These are phyloP conservation scores for Papilionanthe hybrid DNA, from an alignment of 116 monocot species.

Conservation along the genomic window DNA sequence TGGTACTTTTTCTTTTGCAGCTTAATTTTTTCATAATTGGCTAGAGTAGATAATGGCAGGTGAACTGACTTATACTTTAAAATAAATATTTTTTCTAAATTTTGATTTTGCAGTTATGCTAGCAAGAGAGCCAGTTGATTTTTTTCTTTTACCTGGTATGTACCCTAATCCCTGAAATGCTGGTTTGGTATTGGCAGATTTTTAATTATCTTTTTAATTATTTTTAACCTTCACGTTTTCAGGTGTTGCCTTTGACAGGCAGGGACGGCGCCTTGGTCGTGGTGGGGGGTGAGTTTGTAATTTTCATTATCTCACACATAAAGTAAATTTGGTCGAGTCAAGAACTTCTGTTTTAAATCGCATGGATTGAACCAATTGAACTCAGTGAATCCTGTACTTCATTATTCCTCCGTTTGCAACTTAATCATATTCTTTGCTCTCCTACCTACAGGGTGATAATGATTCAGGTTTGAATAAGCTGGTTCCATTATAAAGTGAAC, in stretches of 20 bases:
- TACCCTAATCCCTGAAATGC: constrained; percentile 2
- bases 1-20: constrained; percentile 36
- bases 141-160: constrained; percentile 77
- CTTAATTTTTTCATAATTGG: not conserved
- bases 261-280: constrained; percentile 72
- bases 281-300: constrained; percentile 77
- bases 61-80: not conserved
- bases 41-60: not conserved
- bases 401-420: not conserved
- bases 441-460: no score
- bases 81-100: not conserved
- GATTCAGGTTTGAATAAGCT: no score
- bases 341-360: not conserved
- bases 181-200: constrained; percentile 3
- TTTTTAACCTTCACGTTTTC: constrained; percentile 4
- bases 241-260: constrained; percentile 86
- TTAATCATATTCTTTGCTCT: not conserved
- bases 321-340: not conserved
- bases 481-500: no score
- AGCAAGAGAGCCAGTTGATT: constrained; percentile 65
- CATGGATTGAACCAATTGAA: not conserved
- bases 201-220: not conserved
- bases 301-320: not conserved
- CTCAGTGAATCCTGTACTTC: not conserved
- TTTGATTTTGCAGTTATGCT: constrained; percentile 51